phyloP scores from a whole-genome alignment of 2,329 filamentous ascomycete species.

The Biscogniauxia marginata region DNA sequence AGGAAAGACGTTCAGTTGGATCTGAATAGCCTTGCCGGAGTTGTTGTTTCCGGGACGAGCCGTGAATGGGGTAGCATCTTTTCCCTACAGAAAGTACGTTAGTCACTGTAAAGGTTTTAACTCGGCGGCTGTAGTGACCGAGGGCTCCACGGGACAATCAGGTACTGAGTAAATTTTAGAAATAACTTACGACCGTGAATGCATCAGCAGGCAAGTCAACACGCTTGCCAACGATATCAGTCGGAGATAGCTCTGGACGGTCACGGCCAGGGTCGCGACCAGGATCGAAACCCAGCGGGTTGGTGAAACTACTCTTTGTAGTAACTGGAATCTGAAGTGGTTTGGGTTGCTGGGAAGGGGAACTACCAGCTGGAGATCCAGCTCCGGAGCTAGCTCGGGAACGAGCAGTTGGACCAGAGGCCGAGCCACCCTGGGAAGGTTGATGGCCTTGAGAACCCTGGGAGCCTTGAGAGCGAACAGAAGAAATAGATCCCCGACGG shows the following conservation, averaged over 20 bases:
- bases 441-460: conserved; percentile 8
- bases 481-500: neutral
- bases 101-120: conserved; percentile 10
- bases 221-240: conserved; percentile 41
- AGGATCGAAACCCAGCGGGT: conserved; percentile 16
- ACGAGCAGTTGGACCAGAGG: neutral
- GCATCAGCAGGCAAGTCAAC: conserved; percentile 60
- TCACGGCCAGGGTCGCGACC: conserved; percentile 22
- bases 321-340: neutral
- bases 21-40: conserved; percentile 48
- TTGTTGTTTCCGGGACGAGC: conserved; percentile 57
- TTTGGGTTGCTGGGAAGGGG: neutral
- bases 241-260: conserved; percentile 24
- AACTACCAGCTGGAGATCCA: neutral
- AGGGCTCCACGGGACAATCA: neutral
- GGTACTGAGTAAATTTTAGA: neutral
- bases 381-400: neutral
- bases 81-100: conserved; percentile 20
- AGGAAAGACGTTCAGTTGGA: conserved; percentile 73
- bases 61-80: conserved; percentile 35
- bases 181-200: conserved; percentile 41
- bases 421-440: conserved; percentile 12
- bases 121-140: neutral
- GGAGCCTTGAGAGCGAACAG: conserved; percentile 6
- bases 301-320: neutral